Evolutionary conservation across 768 basidiomycete species (phyloP).

Genomic region (Mycena filopes): DNA sequence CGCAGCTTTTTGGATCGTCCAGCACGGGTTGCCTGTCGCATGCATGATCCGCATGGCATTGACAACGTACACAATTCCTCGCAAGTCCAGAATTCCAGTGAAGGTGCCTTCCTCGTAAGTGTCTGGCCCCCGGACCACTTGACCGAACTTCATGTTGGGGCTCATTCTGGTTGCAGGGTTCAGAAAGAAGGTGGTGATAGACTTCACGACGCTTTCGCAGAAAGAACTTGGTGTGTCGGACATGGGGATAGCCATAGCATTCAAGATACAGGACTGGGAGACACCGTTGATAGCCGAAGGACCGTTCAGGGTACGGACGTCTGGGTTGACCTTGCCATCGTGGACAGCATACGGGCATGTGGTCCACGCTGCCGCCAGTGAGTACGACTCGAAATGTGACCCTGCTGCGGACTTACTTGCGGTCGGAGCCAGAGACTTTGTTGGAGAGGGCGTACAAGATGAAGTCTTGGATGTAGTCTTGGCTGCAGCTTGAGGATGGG

Average conservation of each 20-base stretch:
- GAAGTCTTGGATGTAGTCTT: slow-evolving; percentile 38
- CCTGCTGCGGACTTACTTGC: slow-evolving; percentile 53
- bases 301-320: slow-evolving; percentile 57
- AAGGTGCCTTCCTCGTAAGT: slow-evolving; percentile 56
- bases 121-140: slow-evolving; percentile 64
- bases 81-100: slow-evolving; percentile 65
- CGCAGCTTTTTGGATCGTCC: slow-evolving; percentile 51
- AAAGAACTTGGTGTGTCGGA: slow-evolving; percentile 32
- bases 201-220: slow-evolving; percentile 44
- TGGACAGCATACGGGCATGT: slow-evolving; percentile 58
- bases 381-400: background rate
- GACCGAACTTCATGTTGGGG: slow-evolving; percentile 66
- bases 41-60: slow-evolving; percentile 33
- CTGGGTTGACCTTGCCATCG: slow-evolving; percentile 68
- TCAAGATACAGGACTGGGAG: slow-evolving; percentile 57
- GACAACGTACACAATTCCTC: slow-evolving; percentile 57
- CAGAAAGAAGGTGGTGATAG: slow-evolving; percentile 60
- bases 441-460: slow-evolving; percentile 62
- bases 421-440: slow-evolving; percentile 56
- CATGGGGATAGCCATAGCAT: slow-evolving; percentile 52
- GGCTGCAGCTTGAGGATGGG: slow-evolving; percentile 48
- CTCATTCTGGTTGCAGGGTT: slow-evolving; percentile 55
- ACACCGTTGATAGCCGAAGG: slow-evolving; percentile 52
- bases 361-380: slow-evolving; percentile 44
- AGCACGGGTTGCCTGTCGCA: slow-evolving; percentile 48